Evolutionary conservation across 345 rosid genomes (phyloP).

Genomic region (Salix koriyanagi): DNA sequence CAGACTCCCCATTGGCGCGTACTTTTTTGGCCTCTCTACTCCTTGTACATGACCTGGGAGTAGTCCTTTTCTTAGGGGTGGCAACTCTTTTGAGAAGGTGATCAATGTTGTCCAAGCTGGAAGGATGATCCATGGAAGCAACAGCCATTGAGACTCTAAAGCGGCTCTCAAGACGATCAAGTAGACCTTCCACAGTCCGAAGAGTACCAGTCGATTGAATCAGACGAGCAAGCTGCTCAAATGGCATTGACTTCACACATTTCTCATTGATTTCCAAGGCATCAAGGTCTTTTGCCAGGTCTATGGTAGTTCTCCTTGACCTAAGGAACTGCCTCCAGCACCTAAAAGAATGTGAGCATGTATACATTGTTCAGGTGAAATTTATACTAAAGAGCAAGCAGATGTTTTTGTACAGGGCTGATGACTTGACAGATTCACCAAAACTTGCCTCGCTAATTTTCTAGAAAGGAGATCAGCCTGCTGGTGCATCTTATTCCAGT

Average conservation of each 20-base stretch:
- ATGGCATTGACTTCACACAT: constrained; percentile 57
- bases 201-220: constrained; percentile 65
- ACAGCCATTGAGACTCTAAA: constrained; percentile 52
- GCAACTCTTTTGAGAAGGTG: constrained; percentile 86
- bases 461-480: constrained; percentile 77
- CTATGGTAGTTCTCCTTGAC: constrained; percentile 62
- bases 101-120: constrained; percentile 62
- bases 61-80: constrained; percentile 56
- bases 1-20: constrained; percentile 32
- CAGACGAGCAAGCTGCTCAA: constrained; percentile 75
- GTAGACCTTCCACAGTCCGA: constrained; percentile 54
- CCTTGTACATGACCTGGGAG: constrained; percentile 39
- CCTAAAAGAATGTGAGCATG: constrained; percentile 34
- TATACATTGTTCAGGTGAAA: not conserved
- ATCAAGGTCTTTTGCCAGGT: constrained; percentile 62
- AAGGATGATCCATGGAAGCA: constrained; percentile 23
- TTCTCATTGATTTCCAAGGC: constrained; percentile 55
- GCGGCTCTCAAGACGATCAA: constrained; percentile 79
- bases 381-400: not conserved
- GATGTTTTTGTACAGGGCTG: not conserved
- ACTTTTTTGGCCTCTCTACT: constrained; percentile 53
- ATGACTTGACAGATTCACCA: not conserved
- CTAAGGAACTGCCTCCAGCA: constrained; percentile 80
- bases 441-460: constrained; percentile 60
- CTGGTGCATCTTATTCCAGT: constrained; percentile 50